Conservation (phyloP, 345 rosid genomes). For the Aquilaria sinensis region DNA sequence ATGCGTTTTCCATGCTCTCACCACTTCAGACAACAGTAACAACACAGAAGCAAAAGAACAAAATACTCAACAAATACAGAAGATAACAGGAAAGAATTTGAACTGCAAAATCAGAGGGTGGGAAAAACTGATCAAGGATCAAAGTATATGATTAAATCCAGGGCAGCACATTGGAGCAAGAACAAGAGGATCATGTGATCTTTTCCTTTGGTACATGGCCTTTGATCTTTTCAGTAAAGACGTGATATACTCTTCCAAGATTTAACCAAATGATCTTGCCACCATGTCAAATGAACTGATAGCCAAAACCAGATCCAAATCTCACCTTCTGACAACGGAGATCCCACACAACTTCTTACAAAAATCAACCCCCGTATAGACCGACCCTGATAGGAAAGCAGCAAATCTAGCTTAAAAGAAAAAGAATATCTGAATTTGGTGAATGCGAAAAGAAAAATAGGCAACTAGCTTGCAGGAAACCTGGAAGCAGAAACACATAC, state of each 20-base stretch:
- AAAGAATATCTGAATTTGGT: too few relatives aligned
- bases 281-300: constrained; percentile 12
- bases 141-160: constrained; percentile 14
- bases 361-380: constrained; percentile 93
- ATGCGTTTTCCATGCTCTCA: constrained; percentile 99
- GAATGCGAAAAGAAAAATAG: too few relatives aligned
- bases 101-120: constrained; percentile 1
- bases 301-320: constrained; percentile 29
- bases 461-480: too few relatives aligned
- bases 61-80: constrained; percentile 11
- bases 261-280: too few relatives aligned
- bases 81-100: not conserved
- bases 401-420: not conserved
- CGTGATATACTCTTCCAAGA: not conserved
- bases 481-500: too few relatives aligned
- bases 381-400: constrained; percentile 47
- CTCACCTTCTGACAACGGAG: constrained; percentile 94
- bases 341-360: constrained; percentile 99
- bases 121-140: constrained; percentile 7
- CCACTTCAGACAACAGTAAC: constrained; percentile 47
- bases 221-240: too few relatives aligned
- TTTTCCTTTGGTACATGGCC: not conserved
- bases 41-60: not conserved
- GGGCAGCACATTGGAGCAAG: not conserved
- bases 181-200: constrained; percentile 6